These are phyloP conservation scores for Sclerotinia spermophila DNA, from an alignment of 2,329 filamentous ascomycete species.

Conservation along the genomic window DNA sequence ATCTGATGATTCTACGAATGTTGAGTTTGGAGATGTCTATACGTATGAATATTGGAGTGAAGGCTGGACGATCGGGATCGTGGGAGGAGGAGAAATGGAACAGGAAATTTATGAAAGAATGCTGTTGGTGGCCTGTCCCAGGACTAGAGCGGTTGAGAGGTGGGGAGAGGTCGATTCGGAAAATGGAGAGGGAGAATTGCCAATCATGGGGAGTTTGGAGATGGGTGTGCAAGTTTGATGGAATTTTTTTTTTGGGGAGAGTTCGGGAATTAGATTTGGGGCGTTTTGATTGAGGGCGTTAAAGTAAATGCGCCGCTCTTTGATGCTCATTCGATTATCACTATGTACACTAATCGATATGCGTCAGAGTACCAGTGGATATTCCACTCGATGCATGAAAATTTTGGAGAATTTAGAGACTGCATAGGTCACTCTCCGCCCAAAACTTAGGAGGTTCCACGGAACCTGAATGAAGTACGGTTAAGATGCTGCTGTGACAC, in stretches of 20 bases:
- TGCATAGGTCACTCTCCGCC: too few species aligned
- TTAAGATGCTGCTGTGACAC: background rate
- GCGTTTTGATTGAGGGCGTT: too few species aligned
- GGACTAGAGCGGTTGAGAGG: background rate
- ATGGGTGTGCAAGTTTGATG: background rate
- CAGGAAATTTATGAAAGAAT: conserved; percentile 15
- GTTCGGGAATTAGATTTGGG: too few species aligned
- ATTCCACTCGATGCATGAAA: background rate
- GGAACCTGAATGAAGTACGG: background rate
- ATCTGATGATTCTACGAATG: background rate
- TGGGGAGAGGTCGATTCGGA: background rate
- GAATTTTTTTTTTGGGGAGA: background rate
- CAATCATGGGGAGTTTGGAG: background rate
- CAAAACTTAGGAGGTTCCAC: accelerated
- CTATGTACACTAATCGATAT: background rate
- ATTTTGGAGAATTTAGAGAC: background rate
- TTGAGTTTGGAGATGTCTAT: background rate
- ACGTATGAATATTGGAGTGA: background rate
- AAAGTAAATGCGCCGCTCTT: background rate
- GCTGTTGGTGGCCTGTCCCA: conserved; percentile 11
- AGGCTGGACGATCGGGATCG: background rate
- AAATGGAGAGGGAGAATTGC: background rate
- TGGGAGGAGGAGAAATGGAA: background rate
- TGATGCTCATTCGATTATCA: background rate
- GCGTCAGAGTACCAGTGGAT: background rate